A percentile compares a stretch with the other conserved stretches of the same genome.
phyloP scores from a whole-genome alignment of 73 alveolate species.

The Paraurostyla sp. region DNA sequence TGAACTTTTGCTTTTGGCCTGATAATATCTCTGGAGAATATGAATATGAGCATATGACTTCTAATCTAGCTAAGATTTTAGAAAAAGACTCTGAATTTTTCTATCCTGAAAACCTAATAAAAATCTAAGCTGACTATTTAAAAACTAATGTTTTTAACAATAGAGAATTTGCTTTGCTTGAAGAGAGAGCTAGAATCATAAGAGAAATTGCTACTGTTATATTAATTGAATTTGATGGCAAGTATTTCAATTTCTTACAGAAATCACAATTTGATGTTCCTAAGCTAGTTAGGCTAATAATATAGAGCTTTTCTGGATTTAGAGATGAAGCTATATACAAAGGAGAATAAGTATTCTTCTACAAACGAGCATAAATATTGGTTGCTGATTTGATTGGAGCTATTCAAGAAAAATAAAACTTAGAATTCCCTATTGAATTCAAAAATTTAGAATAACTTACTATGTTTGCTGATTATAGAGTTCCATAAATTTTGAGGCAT shows the following conservation, averaged over 20 bases:
- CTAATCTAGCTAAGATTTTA: slow-evolving; percentile 83
- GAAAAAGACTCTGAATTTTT: slow-evolving; percentile 82
- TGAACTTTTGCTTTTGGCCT: slow-evolving; percentile 99
- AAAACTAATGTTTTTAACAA: slow-evolving; percentile 65
- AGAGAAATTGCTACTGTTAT: slow-evolving; percentile 88
- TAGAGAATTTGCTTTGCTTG: slow-evolving; percentile 85
- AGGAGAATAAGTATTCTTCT: slow-evolving; percentile 94
- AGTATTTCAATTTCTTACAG: slow-evolving; percentile 78
- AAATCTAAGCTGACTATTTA: slow-evolving; percentile 73
- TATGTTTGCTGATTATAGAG: slow-evolving; percentile 97
- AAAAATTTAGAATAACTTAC: slow-evolving; percentile 88
- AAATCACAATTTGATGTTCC: slow-evolving; percentile 82
- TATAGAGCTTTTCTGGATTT: slow-evolving; percentile 87
- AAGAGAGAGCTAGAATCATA: slow-evolving; percentile 92
- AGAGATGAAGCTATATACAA: slow-evolving; percentile 94
- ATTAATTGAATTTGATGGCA: slow-evolving; percentile 75
- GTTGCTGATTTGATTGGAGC: slow-evolving; percentile 95
- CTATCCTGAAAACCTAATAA: slow-evolving; percentile 71
- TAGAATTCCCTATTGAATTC: slow-evolving; percentile 72
- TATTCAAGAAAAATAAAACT: slow-evolving; percentile 23
- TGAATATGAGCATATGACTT: slow-evolving; percentile 92
- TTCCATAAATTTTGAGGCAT: slow-evolving; percentile 72
- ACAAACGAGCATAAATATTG: slow-evolving; percentile 96
- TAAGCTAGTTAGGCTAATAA: slow-evolving; percentile 69
- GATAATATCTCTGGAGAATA: slow-evolving; percentile 69